phyloP scores from a whole-genome alignment of 202 grass and related monocot species.

The Elaeis oleifera region DNA sequence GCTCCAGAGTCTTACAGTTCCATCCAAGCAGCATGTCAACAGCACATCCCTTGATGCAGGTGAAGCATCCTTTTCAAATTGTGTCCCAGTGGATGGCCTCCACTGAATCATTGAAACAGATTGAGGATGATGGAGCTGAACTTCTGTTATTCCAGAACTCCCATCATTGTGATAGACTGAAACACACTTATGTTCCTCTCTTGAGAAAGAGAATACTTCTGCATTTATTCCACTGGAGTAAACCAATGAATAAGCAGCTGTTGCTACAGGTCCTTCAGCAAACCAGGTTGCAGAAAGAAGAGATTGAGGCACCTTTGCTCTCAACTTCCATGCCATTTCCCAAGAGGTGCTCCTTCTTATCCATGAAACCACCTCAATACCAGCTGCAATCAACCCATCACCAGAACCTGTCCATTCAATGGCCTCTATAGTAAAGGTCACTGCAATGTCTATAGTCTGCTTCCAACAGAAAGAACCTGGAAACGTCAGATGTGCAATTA shows the following conservation, averaged over 20 bases:
- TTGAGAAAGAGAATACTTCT: background rate
- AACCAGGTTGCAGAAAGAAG: slow-evolving; percentile 56
- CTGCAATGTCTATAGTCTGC: slow-evolving; percentile 45
- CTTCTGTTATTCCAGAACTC: slow-evolving; percentile 41
- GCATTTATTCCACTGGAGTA: background rate
- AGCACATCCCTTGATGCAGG: slow-evolving; percentile 52
- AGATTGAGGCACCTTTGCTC: slow-evolving; percentile 45
- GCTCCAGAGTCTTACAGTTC: slow-evolving; percentile 70
- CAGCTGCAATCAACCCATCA: slow-evolving; percentile 50
- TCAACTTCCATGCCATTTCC: slow-evolving; percentile 68
- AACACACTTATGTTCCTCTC: slow-evolving; percentile 31
- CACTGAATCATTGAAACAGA: slow-evolving; percentile 83
- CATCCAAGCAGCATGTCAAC: slow-evolving; percentile 80
- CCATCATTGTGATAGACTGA: slow-evolving; percentile 62
- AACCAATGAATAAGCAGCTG: slow-evolving; percentile 28
- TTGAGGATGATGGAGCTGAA: slow-evolving; percentile 55
- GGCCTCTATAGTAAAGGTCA: slow-evolving; percentile 37
- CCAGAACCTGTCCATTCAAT: slow-evolving; percentile 64
- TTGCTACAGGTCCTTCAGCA: slow-evolving; percentile 49
- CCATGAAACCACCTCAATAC: slow-evolving; percentile 64
- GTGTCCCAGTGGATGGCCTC: slow-evolving; percentile 34
- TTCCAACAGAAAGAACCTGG: slow-evolving; percentile 75
- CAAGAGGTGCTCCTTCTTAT: slow-evolving; percentile 40
- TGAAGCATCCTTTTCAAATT: slow-evolving; percentile 28
- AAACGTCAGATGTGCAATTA: slow-evolving; percentile 22